Conservation (phyloP, 2,329 filamentous ascomycete species). For the Pestalotiopsis sp. region DNA sequence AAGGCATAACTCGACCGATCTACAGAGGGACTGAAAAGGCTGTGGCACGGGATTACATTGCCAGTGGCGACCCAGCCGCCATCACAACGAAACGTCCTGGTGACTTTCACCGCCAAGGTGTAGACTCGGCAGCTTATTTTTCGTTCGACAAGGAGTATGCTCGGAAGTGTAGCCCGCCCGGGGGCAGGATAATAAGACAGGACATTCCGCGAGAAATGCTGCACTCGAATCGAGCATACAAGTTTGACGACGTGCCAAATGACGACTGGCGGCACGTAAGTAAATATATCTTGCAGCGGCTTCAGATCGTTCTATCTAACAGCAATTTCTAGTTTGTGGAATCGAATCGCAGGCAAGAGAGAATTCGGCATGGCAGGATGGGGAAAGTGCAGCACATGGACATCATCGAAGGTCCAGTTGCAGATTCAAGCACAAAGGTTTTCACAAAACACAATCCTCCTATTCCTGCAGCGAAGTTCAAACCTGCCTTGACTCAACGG, state of each 20-base stretch:
- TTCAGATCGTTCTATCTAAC: not conserved
- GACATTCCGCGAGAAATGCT: not conserved
- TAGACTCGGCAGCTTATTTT: not conserved
- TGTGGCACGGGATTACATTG: not conserved
- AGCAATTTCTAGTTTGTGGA: not conserved
- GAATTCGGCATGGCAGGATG: not conserved
- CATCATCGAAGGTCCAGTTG: not conserved
- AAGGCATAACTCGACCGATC: not conserved
- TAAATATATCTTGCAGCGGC: not conserved
- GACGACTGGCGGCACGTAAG: constrained; percentile 1
- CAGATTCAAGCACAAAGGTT: not conserved
- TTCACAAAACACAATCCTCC: too few relatives aligned
- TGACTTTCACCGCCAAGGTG: not conserved
- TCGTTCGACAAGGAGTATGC: not conserved
- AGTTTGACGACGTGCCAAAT: not conserved
- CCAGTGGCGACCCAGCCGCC: not conserved
- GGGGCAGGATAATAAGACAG: not conserved
- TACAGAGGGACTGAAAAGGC: too few relatives aligned
- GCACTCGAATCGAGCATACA: not conserved
- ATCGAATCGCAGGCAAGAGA: not conserved
- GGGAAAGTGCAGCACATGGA: not conserved
- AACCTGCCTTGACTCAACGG: not conserved
- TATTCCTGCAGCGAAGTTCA: not conserved
- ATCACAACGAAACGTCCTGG: not conserved
- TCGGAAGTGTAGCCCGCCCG: not conserved